These are phyloP conservation scores for Collybiopsis luxurians DNA, from an alignment of 768 basidiomycete species.

Conservation along the genomic window DNA sequence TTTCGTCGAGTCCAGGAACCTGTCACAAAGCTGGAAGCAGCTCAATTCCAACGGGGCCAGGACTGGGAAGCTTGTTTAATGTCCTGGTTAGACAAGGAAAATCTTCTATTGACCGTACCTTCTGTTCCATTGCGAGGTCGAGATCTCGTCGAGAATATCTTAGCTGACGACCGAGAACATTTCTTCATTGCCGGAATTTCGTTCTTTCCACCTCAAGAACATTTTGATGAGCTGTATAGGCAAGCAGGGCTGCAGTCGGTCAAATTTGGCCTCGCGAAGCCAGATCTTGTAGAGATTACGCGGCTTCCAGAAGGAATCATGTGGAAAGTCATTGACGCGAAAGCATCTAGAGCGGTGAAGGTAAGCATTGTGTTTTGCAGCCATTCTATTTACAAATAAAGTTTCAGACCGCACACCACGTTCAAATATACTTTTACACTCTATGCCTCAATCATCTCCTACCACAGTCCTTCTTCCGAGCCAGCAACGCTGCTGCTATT, in stretches of 20 bases:
- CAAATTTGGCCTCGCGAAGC: slow-evolving; percentile 44
- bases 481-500: slow-evolving; percentile 35
- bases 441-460: slow-evolving; percentile 41
- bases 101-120: slow-evolving; percentile 40
- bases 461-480: slow-evolving; percentile 26
- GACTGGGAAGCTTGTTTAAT: slow-evolving; percentile 45
- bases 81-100: slow-evolving; percentile 36
- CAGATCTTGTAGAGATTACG: slow-evolving; percentile 45
- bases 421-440: slow-evolving; percentile 52
- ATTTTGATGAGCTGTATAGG: slow-evolving; percentile 31
- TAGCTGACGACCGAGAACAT: slow-evolving; percentile 39
- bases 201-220: slow-evolving; percentile 39
- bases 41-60: slow-evolving; percentile 40
- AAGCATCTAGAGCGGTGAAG: slow-evolving; percentile 46
- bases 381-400: not conserved
- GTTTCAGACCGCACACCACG: slow-evolving; percentile 45
- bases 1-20: not conserved
- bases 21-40: slow-evolving; percentile 28
- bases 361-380: slow-evolving; percentile 21
- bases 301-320: slow-evolving; percentile 27
- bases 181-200: slow-evolving; percentile 44
- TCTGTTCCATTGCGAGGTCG: slow-evolving; percentile 30
- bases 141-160: slow-evolving; percentile 37
- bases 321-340: slow-evolving; percentile 52
- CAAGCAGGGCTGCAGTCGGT: slow-evolving; percentile 29